Base-by-base conservation (phyloP, 495 filamentous ascomycete genomes). In the Penicillium egyptiacum region DNA sequence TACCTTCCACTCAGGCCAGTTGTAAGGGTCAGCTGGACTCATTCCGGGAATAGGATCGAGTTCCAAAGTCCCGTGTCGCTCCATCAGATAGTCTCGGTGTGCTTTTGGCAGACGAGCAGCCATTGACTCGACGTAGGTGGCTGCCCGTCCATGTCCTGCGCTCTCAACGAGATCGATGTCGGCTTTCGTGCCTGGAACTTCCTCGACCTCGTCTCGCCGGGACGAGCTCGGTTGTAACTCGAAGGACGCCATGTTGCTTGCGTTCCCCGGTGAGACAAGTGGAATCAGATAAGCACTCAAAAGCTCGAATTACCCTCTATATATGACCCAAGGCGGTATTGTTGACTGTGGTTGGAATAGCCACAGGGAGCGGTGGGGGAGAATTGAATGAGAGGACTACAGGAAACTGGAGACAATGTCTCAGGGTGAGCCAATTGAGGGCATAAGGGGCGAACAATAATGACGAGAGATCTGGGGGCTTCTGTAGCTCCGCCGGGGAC, bases 1-100 rank as follows among this genome's bases (percentile, higher is more conserved):
- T 56, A 82, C 80, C 73, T 83, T 83, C 80, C 79, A 82, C 45
- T 64, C 63, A 16, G 79, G 73, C 81, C 81, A 83, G 57, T 84
- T 83, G 57, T 77, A 79, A 37, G 81, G 81, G 59, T 83, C 81
- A n/a, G 73, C 77, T 30, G 73, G 69, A 44, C 70, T 71, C 65
- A 75, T 72, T 31, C 73, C 65, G 16, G 81, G 81, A 6, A 84
- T 63, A 9, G 81, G 81, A 57, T 81, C 77, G 7, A 84, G 71
- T 22, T 81, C 75, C 39, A 80, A 52, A 10, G 81, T 83, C 25
- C 81, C 81, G 74, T 84, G 81, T 39, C 77, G 75, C 47, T 76
- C 60, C 8, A 83, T 64, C 43, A 83, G 66, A 67, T 79, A 83
- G 30, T 81, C 77, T 22, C 74, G 73, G 59, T 83, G 79, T 53